Evolutionary conservation across 1,284 basidiomycete genomes (phyloP).

Genomic region (Coniferiporia weirii): DNA sequence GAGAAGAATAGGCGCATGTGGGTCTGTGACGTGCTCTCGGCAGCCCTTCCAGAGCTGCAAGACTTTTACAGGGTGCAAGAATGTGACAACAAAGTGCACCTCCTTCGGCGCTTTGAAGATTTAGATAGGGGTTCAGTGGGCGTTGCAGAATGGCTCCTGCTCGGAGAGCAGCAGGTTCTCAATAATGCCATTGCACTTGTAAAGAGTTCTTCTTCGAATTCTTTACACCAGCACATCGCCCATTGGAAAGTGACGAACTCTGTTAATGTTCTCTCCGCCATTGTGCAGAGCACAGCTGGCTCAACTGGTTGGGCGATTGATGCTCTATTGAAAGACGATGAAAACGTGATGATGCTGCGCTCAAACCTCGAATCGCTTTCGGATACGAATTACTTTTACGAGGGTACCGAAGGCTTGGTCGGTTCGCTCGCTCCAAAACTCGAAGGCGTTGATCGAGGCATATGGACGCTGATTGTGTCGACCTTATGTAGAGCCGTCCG

Average conservation of each 20-base stretch:
- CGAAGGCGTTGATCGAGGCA: not conserved
- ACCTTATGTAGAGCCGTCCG: slow-evolving; percentile 13
- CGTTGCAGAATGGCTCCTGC: slow-evolving; percentile 66
- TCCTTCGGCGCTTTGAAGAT: slow-evolving; percentile 50
- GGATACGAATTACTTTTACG: slow-evolving; percentile 12
- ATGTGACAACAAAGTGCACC: slow-evolving; percentile 44
- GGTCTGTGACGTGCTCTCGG: slow-evolving; percentile 52
- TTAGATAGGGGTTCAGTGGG: slow-evolving; percentile 55
- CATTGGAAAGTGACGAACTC: slow-evolving; percentile 33
- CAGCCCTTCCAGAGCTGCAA: slow-evolving; percentile 46
- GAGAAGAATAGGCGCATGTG: slow-evolving; percentile 33
- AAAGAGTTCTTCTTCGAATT: slow-evolving; percentile 25
- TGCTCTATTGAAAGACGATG: slow-evolving; percentile 2
- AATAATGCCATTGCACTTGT: slow-evolving; percentile 34
- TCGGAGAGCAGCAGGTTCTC: slow-evolving; percentile 51
- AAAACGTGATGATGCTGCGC: not conserved
- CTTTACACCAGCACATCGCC: slow-evolving; percentile 26
- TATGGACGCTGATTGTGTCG: slow-evolving; percentile 10
- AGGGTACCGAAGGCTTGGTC: not conserved
- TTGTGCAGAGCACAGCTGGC: not conserved
- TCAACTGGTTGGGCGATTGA: slow-evolving; percentile 8
- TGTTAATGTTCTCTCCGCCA: slow-evolving; percentile 18
- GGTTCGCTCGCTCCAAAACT: slow-evolving; percentile 2
- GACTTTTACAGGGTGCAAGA: slow-evolving; percentile 53
- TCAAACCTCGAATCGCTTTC: not conserved